phyloP scores from a whole-genome alignment of 75 land plant species.

The Picea glauca region DNA sequence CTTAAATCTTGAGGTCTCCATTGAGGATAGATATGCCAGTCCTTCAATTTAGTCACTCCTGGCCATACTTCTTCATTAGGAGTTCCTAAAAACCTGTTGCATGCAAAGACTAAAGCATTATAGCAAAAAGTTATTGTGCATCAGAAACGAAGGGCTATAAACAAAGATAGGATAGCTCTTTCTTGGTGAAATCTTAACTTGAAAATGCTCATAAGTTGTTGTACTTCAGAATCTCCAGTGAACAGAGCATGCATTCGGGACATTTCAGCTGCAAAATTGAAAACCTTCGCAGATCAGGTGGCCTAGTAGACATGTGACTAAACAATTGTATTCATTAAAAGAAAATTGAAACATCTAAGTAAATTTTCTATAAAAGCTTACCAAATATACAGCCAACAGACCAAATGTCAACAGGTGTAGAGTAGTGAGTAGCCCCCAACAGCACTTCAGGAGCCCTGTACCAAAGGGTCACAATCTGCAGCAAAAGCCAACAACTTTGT shows the following conservation, averaged over 20 bases:
- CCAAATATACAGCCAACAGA: conserved; percentile 50
- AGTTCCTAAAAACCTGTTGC: conserved; percentile 74
- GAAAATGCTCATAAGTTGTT: conserved; percentile 80
- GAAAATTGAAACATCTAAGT: no score
- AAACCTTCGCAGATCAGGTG: not conserved
- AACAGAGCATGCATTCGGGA: conserved; percentile 67
- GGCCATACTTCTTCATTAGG: conserved; percentile 97
- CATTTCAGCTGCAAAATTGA: conserved; percentile 62
- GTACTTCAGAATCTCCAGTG: conserved; percentile 86
- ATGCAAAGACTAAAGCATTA: no score
- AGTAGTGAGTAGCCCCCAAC: conserved; percentile 47
- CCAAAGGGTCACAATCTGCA: conserved; percentile 54
- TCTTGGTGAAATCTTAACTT: conserved; percentile 29
- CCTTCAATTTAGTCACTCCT: conserved; percentile 66
- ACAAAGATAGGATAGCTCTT: no score
- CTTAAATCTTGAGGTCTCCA: conserved; percentile 58
- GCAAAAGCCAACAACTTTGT: no score
- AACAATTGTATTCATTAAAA: not conserved
- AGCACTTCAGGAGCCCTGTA: conserved; percentile 59
- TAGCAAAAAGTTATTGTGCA: no score
- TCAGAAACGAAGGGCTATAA: not conserved
- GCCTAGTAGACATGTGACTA: no score
- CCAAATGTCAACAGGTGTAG: conserved; percentile 47
- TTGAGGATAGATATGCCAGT: conserved; percentile 97
- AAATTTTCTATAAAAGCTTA: not conserved